A percentile compares a stretch with the other conserved stretches of the same genome.
These are phyloP conservation scores for Nemania sp. DNA, from an alignment of 2,329 filamentous ascomycete species.

Conservation along the genomic window DNA sequence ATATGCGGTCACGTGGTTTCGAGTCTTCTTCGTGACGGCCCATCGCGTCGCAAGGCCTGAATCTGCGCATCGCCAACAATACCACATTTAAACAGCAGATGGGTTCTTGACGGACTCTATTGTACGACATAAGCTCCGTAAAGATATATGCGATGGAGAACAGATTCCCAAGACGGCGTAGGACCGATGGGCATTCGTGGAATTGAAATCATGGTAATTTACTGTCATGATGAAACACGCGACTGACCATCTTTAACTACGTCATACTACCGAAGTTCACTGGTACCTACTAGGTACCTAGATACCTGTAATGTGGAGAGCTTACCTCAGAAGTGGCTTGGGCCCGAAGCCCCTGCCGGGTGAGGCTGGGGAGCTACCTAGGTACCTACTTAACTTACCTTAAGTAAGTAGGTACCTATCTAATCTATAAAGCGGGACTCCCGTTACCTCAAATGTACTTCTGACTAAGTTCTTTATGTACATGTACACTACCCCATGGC, in stretches of 20 bases:
- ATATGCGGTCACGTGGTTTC: slow-evolving; percentile 35
- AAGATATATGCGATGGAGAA: too few species aligned
- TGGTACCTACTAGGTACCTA: too few species aligned
- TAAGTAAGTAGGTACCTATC: too few species aligned
- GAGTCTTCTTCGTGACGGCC: slow-evolving; percentile 34
- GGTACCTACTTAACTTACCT: not conserved
- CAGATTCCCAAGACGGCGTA: not conserved
- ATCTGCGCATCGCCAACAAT: not conserved
- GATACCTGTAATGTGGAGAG: not conserved
- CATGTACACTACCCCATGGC: too few species aligned
- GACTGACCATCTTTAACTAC: slow-evolving; percentile 15
- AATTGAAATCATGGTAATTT: slow-evolving; percentile 11
- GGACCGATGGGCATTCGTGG: not conserved
- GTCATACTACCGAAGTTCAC: slow-evolving; percentile 16
- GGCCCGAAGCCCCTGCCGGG: not conserved
- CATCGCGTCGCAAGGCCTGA: slow-evolving; percentile 26
- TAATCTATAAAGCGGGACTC: too few species aligned
- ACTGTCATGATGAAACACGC: slow-evolving; percentile 19
- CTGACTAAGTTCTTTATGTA: too few species aligned
- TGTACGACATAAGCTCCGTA: too few species aligned
- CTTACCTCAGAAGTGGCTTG: slow-evolving; percentile 5
- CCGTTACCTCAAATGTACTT: too few species aligned
- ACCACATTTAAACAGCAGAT: not conserved
- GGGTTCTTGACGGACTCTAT: too few species aligned
- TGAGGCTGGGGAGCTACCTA: not conserved